These are phyloP conservation scores for Ceratocystiopsis sp. DNA, from an alignment of 2,329 filamentous ascomycete genomes.

Conservation along the genomic window DNA sequence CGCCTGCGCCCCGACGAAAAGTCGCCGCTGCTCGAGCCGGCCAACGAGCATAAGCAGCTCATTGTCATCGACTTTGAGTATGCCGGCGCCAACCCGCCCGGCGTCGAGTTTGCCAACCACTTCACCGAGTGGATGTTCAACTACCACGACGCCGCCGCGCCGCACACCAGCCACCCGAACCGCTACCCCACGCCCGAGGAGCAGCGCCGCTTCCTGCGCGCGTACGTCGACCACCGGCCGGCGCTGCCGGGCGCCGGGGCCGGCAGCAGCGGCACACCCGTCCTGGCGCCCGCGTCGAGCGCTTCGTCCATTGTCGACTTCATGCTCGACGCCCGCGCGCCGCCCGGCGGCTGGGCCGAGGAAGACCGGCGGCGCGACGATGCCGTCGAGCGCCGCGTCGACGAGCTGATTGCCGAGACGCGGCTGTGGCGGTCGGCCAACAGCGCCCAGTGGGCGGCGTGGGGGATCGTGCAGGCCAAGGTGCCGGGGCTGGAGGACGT, in stretches of 20 bases:
- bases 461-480: slow-evolving; percentile 93
- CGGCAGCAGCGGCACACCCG: slow-evolving; percentile 30
- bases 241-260: no score
- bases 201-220: slow-evolving; percentile 68
- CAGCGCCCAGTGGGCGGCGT: slow-evolving; percentile 81
- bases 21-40: slow-evolving; percentile 72
- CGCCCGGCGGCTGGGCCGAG: slow-evolving; percentile 38
- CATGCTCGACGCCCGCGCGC: slow-evolving; percentile 61
- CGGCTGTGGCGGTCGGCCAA: slow-evolving; percentile 76
- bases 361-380: slow-evolving; percentile 46
- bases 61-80: slow-evolving; percentile 99
- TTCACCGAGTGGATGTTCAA: slow-evolving; percentile 98
- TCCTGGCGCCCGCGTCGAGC: slow-evolving; percentile 27
- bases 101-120: slow-evolving; percentile 91
- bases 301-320: slow-evolving; percentile 47
- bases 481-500: slow-evolving; percentile 39
- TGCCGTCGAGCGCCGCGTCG: slow-evolving; percentile 47
- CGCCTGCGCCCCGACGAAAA: slow-evolving; percentile 52
- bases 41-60: slow-evolving; percentile 89
- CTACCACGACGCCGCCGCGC: slow-evolving; percentile 57
- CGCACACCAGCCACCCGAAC: slow-evolving; percentile 50
- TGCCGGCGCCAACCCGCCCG: slow-evolving; percentile 71
- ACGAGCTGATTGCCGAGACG: slow-evolving; percentile 59
- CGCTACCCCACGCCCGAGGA: slow-evolving; percentile 65
- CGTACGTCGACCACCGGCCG: slow-evolving; percentile 72